Percentiles rank a stretch among this genome's conserved stretches.
Conservation (phyloP, 495 filamentous ascomycete species). For the Penicillium maclennaniae region DNA sequence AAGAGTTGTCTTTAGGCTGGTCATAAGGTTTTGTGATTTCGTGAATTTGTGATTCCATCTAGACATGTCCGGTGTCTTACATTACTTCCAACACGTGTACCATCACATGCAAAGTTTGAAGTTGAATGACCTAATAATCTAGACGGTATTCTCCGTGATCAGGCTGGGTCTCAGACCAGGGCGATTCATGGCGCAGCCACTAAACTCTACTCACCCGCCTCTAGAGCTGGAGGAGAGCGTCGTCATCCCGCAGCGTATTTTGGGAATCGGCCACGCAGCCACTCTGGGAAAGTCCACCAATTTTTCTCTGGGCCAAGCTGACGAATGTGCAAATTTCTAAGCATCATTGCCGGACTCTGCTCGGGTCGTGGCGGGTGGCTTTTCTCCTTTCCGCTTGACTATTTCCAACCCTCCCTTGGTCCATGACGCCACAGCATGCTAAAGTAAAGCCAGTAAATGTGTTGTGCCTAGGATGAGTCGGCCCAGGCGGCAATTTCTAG, state of each 20-base stretch:
- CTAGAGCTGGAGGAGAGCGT: background rate
- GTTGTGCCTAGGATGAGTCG: constrained; percentile 11
- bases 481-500: constrained; percentile 14
- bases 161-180: background rate
- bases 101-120: background rate
- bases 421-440: background rate
- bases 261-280: background rate
- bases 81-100: too few relatives aligned
- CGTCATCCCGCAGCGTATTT: background rate
- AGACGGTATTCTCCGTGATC: background rate
- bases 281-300: background rate
- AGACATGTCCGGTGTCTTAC: too few relatives aligned
- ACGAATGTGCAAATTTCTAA: background rate
- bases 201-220: background rate
- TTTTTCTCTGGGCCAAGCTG: background rate
- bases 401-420: background rate
- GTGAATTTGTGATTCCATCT: too few relatives aligned
- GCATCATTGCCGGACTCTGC: background rate
- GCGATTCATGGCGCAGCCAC: background rate
- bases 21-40: too few relatives aligned
- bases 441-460: background rate
- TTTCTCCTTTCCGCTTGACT: background rate
- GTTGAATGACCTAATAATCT: background rate
- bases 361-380: background rate
- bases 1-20: too few relatives aligned